Base-by-base conservation (phyloP, 345 rosid genomes). In the Litchi chinensis region DNA sequence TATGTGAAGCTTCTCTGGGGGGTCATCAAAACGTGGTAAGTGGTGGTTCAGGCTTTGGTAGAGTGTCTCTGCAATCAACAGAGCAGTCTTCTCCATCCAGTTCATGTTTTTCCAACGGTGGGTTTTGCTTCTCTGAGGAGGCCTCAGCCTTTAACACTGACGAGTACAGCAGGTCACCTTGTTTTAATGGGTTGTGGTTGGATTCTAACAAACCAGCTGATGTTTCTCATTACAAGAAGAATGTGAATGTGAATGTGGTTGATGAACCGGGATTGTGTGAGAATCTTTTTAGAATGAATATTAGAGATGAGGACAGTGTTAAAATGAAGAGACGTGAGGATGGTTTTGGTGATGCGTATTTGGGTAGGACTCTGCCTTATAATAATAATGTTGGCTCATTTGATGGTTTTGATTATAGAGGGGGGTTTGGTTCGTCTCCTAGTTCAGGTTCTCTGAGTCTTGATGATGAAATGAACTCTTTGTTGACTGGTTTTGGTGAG, bases 261-360 rank as follows among this genome's bases (percentile, higher is more conserved):
- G 77, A 81, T 69, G 83, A 52, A 81, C 15, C 79, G 19, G 87
- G 86, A 68, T 77, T 91, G 80, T 82, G 87, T 73, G 71, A 82
- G 48, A 81, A 74, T 83, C 82, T 90, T 6, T 32, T 21, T 57
- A 70, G 84, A 65, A 77, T 91, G 92, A 86, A 81, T 82, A 76
- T 91, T 74, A 74, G 82, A 71, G 85, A 84, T 67, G 90, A 82
- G 24, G 76, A 76, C 24, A 68, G 82, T 80, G 66, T 15, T 67
- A 79, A 41, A 79, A 85, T 75, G 77, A 86, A 82, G 69, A 77
- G 86, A 67, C 68, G 81, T 75, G 81, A 79, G 78, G 50, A 80
- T 68, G 77, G 89, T 60, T 50, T 78, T 77, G 81, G 76, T 68
- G 77, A 73, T 68, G 85, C 71, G 66, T 83, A 73, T 67, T 65